phyloP scores from a whole-genome alignment of 2,329 filamentous ascomycete genomes.

The Nemania diffusa region DNA sequence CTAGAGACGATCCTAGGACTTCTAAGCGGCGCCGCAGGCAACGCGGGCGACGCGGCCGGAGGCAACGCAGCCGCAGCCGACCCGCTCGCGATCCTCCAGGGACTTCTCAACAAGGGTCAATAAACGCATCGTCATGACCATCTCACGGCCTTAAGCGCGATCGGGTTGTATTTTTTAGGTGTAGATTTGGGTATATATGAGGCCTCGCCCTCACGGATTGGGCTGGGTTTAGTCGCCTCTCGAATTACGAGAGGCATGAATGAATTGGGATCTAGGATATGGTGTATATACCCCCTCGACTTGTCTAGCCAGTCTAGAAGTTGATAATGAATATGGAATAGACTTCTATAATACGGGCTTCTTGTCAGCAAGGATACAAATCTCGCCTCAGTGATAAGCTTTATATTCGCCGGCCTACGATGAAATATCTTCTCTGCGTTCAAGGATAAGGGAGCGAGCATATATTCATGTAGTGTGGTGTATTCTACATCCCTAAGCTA shows the following conservation, averaged over 20 bases:
- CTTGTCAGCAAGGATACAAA: background rate
- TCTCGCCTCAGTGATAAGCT: background rate
- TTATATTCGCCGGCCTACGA: background rate
- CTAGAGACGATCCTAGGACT: conserved; percentile 32
- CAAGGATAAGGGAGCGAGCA: background rate
- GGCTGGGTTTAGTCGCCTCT: background rate
- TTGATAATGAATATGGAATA: conserved; percentile 12
- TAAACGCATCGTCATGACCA: background rate
- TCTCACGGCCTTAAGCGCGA: background rate
- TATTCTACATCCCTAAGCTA: background rate
- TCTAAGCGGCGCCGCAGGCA: conserved; percentile 3
- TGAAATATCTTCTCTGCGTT: background rate
- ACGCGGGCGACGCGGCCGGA: conserved; percentile 10
- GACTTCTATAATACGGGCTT: background rate
- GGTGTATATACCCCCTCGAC: conserved; percentile 18
- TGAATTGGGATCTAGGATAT: conserved; percentile 2
- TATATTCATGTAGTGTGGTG: background rate
- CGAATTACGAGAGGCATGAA: background rate
- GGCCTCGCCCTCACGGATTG: background rate
- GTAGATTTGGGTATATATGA: background rate
- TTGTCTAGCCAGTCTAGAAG: conserved; percentile 32
- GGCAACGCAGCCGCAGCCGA: background rate
- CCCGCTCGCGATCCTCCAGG: conserved; percentile 16
- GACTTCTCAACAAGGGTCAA: conserved; percentile 18
- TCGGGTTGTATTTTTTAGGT: background rate